Evolutionary conservation across 495 filamentous ascomycete species (phyloP).

Genomic region (Lophiotrema nucula): DNA sequence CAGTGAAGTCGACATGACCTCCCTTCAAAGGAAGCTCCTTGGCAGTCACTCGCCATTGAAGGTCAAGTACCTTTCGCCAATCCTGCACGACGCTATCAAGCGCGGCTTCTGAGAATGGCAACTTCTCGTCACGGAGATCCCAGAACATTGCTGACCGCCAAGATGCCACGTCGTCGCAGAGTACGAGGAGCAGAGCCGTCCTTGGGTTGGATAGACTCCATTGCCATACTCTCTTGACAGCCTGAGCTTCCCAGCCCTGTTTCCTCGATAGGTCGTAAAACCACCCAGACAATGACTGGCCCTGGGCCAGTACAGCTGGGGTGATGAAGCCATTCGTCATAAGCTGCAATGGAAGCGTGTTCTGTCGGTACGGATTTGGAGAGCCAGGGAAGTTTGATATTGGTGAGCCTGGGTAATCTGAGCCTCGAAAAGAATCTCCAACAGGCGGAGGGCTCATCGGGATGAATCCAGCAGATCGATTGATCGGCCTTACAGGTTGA

Average conservation of each 20-base stretch:
- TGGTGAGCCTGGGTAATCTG: conserved; percentile 26
- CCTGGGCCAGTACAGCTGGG: conserved; percentile 15
- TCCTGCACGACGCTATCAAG: conserved; percentile 30
- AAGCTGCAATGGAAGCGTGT: background rate
- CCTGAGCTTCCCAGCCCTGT: conserved; percentile 24
- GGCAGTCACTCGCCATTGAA: conserved; percentile 34
- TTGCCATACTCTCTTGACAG: conserved; percentile 21
- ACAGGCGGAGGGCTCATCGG: conserved; percentile 13
- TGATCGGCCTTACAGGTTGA: conserved; percentile 30
- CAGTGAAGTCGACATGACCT: conserved; percentile 28
- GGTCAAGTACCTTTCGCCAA: conserved; percentile 25
- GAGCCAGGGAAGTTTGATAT: conserved; percentile 23
- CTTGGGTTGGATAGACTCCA: conserved; percentile 36
- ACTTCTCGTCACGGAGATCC: conserved; percentile 30
- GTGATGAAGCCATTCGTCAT: conserved; percentile 26
- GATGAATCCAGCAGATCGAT: conserved; percentile 13
- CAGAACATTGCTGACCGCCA: conserved; percentile 33
- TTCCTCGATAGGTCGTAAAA: conserved; percentile 22
- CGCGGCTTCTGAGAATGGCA: conserved; percentile 30
- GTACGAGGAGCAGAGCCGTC: conserved; percentile 29
- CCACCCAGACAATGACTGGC: conserved; percentile 16
- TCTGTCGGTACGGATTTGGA: conserved; percentile 32
- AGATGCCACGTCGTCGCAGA: conserved; percentile 33
- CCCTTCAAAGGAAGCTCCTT: conserved; percentile 36
- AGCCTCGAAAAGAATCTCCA: conserved; percentile 18